Evolutionary conservation across 768 basidiomycete species (phyloP).

Genomic region (Boletus coccyginus): DNA sequence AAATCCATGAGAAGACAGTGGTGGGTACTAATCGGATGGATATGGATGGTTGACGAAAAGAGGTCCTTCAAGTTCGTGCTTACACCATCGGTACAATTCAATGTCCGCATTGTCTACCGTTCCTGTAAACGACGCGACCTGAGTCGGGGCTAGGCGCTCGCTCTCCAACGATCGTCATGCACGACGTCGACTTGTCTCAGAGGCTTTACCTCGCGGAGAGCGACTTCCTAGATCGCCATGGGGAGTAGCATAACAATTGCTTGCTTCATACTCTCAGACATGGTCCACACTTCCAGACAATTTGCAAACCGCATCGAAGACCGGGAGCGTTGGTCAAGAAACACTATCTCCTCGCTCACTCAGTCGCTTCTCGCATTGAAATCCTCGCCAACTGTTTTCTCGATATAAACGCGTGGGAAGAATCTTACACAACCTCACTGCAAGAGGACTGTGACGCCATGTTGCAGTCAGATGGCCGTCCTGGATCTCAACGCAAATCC

Average conservation of each 20-base stretch:
- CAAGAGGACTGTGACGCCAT: conserved; percentile 6
- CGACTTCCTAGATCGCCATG: neutral
- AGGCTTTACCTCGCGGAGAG: neutral
- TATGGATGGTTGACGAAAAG: no score
- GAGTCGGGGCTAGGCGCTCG: no score
- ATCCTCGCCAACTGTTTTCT: conserved; percentile 5
- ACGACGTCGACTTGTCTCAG: conserved; percentile 1
- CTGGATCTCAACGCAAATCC: neutral
- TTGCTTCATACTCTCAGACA: neutral
- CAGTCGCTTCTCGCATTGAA: neutral
- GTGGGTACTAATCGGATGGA: no score
- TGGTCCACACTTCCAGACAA: neutral
- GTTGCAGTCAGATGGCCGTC: neutral
- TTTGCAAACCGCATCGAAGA: neutral
- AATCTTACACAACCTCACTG: neutral
- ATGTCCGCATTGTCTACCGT: conserved; percentile 15
- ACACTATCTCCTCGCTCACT: neutral
- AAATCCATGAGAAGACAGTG: neutral
- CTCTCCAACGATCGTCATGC: neutral
- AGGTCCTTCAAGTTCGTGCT: no score
- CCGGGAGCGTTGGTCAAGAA: neutral
- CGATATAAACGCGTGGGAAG: neutral
- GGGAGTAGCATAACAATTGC: neutral
- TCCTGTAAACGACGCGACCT: no score
- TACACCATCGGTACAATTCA: neutral